Conservation (phyloP, 306 rosid genomes). For the Lithocarpus polystachyus region DNA sequence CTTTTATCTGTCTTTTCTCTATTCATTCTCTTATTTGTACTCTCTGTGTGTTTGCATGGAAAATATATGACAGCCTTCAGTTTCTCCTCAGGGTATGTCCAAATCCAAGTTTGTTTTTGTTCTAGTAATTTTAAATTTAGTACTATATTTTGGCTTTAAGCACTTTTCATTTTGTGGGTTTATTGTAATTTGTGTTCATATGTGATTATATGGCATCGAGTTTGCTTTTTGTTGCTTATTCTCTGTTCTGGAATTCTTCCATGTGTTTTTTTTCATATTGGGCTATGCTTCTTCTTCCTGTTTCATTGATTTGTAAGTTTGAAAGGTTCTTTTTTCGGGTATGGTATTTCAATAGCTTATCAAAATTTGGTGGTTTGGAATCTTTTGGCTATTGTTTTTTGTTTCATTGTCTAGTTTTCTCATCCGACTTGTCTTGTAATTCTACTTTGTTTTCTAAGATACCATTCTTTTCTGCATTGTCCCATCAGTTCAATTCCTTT, state of each 20-base stretch:
- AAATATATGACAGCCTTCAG: conserved; percentile 1
- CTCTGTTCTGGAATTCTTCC: conserved; percentile 14
- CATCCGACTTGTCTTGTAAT: background rate
- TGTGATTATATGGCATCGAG: conserved; percentile 3
- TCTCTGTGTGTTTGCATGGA: background rate
- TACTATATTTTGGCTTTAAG: background rate
- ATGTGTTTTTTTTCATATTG: conserved; percentile 10
- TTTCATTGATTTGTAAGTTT: conserved; percentile 16
- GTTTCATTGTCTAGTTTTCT: background rate
- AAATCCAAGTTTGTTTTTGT: background rate
- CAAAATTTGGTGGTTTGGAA: conserved; percentile 5
- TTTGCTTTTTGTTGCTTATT: conserved; percentile 8
- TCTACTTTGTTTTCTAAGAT: background rate
- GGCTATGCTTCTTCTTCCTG: background rate
- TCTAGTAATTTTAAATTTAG: conserved; percentile 13
- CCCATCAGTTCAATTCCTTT: conserved; percentile 5
- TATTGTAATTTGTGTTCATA: conserved; percentile 1
- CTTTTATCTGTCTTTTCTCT: conserved; percentile 15
- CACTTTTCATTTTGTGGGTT: conserved; percentile 14
- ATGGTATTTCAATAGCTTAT: background rate
- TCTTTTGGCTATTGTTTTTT: background rate
- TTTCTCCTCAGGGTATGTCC: conserved; percentile 16
- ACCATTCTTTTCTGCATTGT: background rate
- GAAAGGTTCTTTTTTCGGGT: background rate
- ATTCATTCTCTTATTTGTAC: conserved; percentile 14